Evolutionary conservation across 106 monocot genomes (phyloP), one percentile per base, ranked within the genome.

Genomic region (Platanthera guangdongensis): DNA sequence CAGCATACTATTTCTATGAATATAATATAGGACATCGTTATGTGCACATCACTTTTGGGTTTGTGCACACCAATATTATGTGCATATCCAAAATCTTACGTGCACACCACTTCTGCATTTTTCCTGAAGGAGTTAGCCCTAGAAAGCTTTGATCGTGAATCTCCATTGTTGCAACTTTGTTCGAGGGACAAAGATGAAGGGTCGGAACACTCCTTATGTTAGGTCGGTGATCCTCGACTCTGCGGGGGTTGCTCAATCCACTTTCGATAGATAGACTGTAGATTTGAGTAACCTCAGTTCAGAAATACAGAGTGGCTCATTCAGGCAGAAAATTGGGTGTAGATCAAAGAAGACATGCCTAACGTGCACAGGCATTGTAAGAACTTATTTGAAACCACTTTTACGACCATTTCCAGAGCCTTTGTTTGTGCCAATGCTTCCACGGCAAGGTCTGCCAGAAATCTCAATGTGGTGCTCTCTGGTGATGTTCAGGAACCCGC

Each of bases 121-220:
- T 25, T 25, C 25, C 25, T 25, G 25, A 25, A 25, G 25, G 25
- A 25, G 25, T 0, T 25, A 0, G 25, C 25, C 25, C 25, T 25
- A 25, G 25, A 25, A 25, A 25, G 25, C 25, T 25, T 25, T 25
- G 25, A 25, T 25, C 25, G 25, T 25, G 25, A 25, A 25, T 25
- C 25, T 25, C 25, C 25, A 25, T 25, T 25, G 25, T 0, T 25
- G 0, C 25, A 25, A 25, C 0, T 25, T 25, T 25, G 25, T 25
- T 25, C 25, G 25, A 25, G 25, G 0, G 25, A 25, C 52, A 81
- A 94, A 18, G 97, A 97, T 74, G 97, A 97, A 71, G 97, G 97
- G 9, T 65, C 94, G n/a, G 93, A 93, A 28, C 97, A 97, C 74
- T 97, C 97, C 75, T 97, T 97, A 84, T 97, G 97, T 97, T 52